Conservation (phyloP, 2,329 filamentous ascomycete genomes). For the Colletotrichum tamarilloi region DNA sequence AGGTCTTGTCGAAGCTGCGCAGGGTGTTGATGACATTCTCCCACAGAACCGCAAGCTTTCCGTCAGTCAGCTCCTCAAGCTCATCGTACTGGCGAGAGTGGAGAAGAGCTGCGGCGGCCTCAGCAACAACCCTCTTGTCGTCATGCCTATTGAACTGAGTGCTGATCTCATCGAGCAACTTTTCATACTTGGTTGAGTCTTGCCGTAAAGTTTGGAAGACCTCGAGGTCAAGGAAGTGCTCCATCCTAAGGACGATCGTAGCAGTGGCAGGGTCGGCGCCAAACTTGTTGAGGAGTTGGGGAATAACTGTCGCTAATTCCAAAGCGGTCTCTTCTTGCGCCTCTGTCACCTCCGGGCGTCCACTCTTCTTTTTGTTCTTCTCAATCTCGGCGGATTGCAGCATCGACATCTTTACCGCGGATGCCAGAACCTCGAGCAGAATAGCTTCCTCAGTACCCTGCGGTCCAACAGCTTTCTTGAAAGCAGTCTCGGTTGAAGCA, state of each 20-base stretch:
- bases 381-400: conserved; percentile 74
- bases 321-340: conserved; percentile 83
- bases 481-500: conserved; percentile 69
- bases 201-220: conserved; percentile 91
- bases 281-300: conserved; percentile 90
- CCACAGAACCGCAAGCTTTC: conserved; percentile 85
- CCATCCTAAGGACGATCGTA: conserved; percentile 84
- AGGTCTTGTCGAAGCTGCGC: conserved; percentile 75
- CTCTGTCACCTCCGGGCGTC: conserved; percentile 74
- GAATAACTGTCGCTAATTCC: conserved; percentile 82
- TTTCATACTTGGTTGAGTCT: conserved; percentile 82
- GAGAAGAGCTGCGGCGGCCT: conserved; percentile 84
- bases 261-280: conserved; percentile 90
- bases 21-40: conserved; percentile 83
- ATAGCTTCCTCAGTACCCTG: conserved; percentile 83
- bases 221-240: conserved; percentile 87
- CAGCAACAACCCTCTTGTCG: conserved; percentile 84
- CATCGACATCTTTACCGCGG: conserved; percentile 81
- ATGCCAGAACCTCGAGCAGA: conserved; percentile 86
- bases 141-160: conserved; percentile 95
- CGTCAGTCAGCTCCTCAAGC: conserved; percentile 85
- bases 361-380: conserved; percentile 65
- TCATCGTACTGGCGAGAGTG: conserved; percentile 90
- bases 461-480: conserved; percentile 80
- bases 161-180: conserved; percentile 89